phyloP scores from a whole-genome alignment of 1,284 basidiomycete species.

The Schizopora paradoxa region DNA sequence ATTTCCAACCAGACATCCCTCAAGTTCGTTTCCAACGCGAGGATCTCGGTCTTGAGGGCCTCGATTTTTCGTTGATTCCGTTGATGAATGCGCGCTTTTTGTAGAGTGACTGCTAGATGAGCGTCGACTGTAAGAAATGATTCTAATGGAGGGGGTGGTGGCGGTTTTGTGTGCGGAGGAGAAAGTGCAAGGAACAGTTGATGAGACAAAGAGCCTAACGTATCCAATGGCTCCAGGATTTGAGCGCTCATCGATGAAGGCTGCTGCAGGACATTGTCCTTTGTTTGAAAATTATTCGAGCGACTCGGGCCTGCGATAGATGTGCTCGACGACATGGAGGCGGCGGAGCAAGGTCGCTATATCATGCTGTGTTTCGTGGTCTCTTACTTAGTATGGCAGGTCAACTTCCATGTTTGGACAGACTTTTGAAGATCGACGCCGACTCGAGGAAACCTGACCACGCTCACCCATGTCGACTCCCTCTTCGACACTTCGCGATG shows the following conservation, averaged over 20 bases:
- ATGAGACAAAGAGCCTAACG: slow-evolving; percentile 60
- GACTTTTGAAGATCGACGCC: no score
- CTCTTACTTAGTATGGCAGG: no score
- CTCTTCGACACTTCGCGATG: slow-evolving; percentile 24
- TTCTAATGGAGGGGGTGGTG: slow-evolving; percentile 53
- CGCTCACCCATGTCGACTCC: slow-evolving; percentile 44
- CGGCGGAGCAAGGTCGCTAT: no score
- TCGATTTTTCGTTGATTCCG: slow-evolving; percentile 70
- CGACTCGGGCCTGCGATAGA: no score
- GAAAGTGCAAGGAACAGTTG: slow-evolving; percentile 68
- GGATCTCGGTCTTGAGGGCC: slow-evolving; percentile 58
- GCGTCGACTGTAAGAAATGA: slow-evolving; percentile 59
- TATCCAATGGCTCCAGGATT: slow-evolving; percentile 57
- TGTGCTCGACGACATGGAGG: no score
- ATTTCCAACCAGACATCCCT: slow-evolving; percentile 57
- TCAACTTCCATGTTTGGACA: no score
- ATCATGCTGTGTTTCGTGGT: no score
- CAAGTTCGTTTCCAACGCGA: slow-evolving; percentile 61
- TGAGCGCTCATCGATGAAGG: slow-evolving; percentile 43
- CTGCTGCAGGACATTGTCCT: no score
- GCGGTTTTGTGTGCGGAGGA: slow-evolving; percentile 54
- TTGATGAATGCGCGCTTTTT: slow-evolving; percentile 66
- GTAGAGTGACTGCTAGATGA: slow-evolving; percentile 55
- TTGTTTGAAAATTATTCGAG: no score
- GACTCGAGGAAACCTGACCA: no score